Evolutionary conservation across 208 protist species (phyloP), one percentile per base, ranked within the genome.

Genomic region (Wallacemonas sp.): DNA sequence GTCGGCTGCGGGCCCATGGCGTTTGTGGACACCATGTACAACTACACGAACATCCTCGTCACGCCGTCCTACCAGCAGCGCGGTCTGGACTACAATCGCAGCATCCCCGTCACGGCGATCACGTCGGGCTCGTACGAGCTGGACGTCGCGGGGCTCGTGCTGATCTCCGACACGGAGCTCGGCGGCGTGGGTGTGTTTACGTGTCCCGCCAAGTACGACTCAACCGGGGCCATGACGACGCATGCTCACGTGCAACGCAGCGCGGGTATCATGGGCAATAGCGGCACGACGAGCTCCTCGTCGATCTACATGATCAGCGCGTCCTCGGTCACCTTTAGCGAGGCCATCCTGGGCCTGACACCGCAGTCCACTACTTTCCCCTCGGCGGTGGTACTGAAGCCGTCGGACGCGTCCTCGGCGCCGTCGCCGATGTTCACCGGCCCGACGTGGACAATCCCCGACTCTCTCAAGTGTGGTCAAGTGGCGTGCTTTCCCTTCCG

Each of bases 21-120:
- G 3, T 79, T 84, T 45, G 55, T 79, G 16, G 70, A 76, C 26
- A 33, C 31, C 18, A 48, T 31, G 4, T 66, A 74, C 36, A 46
- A 74, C 52, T 79, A 76, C 61, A 57, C 78, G 18, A 67, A 52
- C 46, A 52, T 84, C 11, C 54, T 72, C 16, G 62, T 65, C 29
- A 28, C 74, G 5, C 70, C 78, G 0, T 80, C 78, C 20, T 79
- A 74, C 55, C 45, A 12, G 26, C 63, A 66, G 22, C 20, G 64
- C 0, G 49, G 57, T 10, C 74, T 76, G 16, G 59, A 67, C 36
- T 84, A 84, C 74, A 57, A 49, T 18, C 69, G 78, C 31, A 50
- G 31, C 18, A 23, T 23, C 2, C 57, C 54, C 12, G 10, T 79
- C 33, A 74, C 73, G 2, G 45, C 57, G 1, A 48, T 64, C 16